phyloP scores from a whole-genome alignment of 495 filamentous ascomycete genomes.

The Penicillium daleae region DNA sequence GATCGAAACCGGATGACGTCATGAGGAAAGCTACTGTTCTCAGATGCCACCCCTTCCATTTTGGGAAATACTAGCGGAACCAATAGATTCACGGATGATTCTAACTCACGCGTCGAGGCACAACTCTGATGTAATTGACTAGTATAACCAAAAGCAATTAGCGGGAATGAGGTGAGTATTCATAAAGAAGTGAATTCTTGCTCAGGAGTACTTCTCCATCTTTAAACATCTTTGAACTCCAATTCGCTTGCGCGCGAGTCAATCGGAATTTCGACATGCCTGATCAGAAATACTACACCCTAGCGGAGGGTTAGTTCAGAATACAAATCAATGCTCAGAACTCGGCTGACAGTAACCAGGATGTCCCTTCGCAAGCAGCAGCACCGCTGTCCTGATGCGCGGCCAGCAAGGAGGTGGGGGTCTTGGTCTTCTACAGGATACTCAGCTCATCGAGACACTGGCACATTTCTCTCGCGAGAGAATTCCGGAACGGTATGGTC shows the following conservation, averaged over 20 bases:
- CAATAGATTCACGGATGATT: not conserved
- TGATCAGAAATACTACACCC: conserved; percentile 12
- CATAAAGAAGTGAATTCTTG: not conserved
- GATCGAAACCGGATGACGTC: not conserved
- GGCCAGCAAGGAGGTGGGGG: conserved; percentile 31
- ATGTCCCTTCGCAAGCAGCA: conserved; percentile 35
- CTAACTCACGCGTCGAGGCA: not conserved
- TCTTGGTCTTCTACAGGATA: conserved; percentile 39
- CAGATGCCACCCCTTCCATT: not conserved
- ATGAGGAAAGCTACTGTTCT: not conserved
- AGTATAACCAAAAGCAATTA: not conserved
- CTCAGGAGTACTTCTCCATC: not conserved
- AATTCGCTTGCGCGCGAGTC: not conserved
- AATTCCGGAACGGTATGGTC: conserved; percentile 45
- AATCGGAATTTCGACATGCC: not conserved
- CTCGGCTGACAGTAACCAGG: conserved; percentile 5
- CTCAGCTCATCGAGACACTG: conserved; percentile 50
- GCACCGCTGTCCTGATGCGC: conserved; percentile 35
- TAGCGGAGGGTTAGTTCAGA: conserved; percentile 10
- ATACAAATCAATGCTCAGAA: not conserved
- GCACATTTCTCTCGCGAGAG: conserved; percentile 63
- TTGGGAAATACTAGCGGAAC: not conserved
- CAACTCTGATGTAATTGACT: not conserved
- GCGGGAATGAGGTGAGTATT: not conserved
- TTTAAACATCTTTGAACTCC: not conserved